phyloP scores from a whole-genome alignment of 257 asterid genomes.

The Solanum sejunctum region DNA sequence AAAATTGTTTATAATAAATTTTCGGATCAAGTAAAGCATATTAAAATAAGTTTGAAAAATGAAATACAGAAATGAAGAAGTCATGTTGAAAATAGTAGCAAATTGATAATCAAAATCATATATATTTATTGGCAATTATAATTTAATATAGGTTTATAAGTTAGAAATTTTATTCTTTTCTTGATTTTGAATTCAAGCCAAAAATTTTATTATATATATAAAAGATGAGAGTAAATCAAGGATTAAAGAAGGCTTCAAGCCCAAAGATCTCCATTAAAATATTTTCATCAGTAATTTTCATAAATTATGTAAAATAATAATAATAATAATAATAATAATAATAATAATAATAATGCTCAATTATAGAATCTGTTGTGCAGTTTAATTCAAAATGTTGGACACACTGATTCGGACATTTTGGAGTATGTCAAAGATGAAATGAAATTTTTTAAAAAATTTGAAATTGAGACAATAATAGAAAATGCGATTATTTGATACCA shows the following conservation, averaged over 20 bases:
- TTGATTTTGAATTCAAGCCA: neutral
- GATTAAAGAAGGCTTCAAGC: neutral
- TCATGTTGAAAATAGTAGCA: neutral
- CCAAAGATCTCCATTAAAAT: neutral
- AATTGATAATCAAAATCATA: neutral
- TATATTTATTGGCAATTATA: neutral
- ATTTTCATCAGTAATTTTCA: neutral
- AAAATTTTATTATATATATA: neutral
- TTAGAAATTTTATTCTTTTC: neutral
- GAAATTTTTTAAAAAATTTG: neutral
- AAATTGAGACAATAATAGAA: neutral
- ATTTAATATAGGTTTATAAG: neutral
- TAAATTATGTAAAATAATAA: neutral
- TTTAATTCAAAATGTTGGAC: neutral
- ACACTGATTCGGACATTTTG: neutral
- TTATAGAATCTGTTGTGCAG: neutral
- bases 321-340: no score
- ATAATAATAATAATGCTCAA: neutral
- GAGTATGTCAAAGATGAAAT: neutral
- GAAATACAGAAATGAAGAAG: neutral
- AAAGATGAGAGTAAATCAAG: neutral
- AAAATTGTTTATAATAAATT: neutral
- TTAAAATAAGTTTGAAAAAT: neutral
- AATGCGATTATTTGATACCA: neutral
- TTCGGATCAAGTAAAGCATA: neutral